Conservation (phyloP, 2,329 filamentous ascomycete genomes). For the Nemania sp. region DNA sequence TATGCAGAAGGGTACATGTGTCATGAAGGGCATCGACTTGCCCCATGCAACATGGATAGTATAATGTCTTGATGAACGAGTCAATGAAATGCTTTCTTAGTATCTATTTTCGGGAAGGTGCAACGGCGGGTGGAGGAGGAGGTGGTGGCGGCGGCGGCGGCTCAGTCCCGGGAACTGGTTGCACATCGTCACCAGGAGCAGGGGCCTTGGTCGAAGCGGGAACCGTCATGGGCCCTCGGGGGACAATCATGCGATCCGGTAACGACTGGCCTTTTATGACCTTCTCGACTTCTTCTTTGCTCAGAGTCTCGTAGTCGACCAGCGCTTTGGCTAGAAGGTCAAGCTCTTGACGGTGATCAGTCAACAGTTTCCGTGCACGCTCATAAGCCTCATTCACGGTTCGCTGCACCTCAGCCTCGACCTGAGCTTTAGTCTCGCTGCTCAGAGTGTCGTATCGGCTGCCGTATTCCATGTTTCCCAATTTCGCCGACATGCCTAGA, state of each 20-base stretch:
- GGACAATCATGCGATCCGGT: conserved; percentile 66
- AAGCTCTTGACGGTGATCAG: conserved; percentile 78
- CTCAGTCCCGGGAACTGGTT: conserved; percentile 26
- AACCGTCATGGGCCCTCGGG: conserved; percentile 67
- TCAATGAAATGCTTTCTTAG: conserved; percentile 2
- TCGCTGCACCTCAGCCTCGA: conserved; percentile 86
- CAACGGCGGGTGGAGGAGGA: conserved; percentile 31
- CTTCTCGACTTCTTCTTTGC: conserved; percentile 86
- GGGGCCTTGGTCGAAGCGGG: conserved; percentile 50
- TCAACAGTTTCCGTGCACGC: conserved; percentile 73
- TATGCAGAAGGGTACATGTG: background rate
- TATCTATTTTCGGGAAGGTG: conserved; percentile 20
- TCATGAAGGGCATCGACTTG: background rate
- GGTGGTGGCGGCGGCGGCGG: conserved; percentile 37
- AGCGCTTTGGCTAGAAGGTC: conserved; percentile 87
- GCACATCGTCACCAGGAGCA: conserved; percentile 29
- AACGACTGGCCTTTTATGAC: conserved; percentile 87
- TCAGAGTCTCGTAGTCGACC: conserved; percentile 91
- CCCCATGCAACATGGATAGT: background rate
- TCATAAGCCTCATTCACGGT: conserved; percentile 80
- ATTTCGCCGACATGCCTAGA: conserved; percentile 83
- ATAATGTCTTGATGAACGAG: background rate
- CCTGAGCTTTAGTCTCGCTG: conserved; percentile 80
- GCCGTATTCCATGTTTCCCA: conserved; percentile 89
- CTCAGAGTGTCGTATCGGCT: conserved; percentile 82